Conservation (phyloP, 352 stramenopile species). For the Blastocystis sp. region DNA sequence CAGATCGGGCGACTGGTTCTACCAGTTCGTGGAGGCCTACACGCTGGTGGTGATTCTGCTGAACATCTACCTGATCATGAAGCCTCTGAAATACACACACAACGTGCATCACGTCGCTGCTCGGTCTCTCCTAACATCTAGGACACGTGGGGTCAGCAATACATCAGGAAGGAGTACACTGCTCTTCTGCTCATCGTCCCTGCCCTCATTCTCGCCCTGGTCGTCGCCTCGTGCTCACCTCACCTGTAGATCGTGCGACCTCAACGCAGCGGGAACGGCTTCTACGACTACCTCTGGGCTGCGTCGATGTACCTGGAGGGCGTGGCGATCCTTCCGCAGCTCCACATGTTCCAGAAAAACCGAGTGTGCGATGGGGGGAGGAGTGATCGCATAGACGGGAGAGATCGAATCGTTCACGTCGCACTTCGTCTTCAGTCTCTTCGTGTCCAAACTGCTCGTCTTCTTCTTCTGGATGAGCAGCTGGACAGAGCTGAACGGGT, state of each 20-base stretch:
- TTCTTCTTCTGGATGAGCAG: conserved; percentile 96
- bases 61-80: conserved; percentile 78
- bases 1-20: conserved; percentile 75
- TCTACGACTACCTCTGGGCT: conserved; percentile 74
- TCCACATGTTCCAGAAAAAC: conserved; percentile 82
- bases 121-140: not conserved
- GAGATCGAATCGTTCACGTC: conserved; percentile 72
- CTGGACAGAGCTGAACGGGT: conserved; percentile 89
- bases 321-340: conserved; percentile 76
- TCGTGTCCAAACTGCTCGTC: conserved; percentile 88
- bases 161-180: conserved; percentile 73
- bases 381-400: conserved; percentile 70
- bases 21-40: conserved; percentile 75
- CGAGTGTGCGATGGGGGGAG: not conserved
- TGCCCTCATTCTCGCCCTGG: conserved; percentile 69
- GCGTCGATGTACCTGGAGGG: conserved; percentile 80
- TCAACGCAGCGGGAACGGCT: not conserved
- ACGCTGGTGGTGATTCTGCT: conserved; percentile 72
- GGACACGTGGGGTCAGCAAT: conserved; percentile 71
- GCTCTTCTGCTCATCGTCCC: conserved; percentile 77
- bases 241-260: conserved; percentile 15
- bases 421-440: conserved; percentile 88
- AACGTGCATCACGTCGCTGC: conserved; percentile 70
- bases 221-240: not conserved
- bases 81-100: conserved; percentile 77